phyloP scores from a whole-genome alignment of 805 yeast genomes.

The Blastobotrys attinorum region DNA sequence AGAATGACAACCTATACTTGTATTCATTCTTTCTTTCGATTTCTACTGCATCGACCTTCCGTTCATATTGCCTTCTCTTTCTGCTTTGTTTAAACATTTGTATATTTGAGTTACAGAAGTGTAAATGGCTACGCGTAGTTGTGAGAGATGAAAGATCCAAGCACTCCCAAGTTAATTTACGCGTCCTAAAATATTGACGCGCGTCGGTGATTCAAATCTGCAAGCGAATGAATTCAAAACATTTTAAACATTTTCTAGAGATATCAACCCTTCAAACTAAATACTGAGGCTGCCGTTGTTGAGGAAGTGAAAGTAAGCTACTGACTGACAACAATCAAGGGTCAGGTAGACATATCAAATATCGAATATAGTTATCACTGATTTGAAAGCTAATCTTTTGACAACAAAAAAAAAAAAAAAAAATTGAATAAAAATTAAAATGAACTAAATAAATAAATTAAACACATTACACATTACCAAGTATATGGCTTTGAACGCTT shows the following conservation, averaged over 20 bases:
- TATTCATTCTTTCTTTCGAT: conserved; percentile 32
- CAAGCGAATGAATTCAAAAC: too few species aligned
- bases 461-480: not conserved
- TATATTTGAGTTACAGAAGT: not conserved
- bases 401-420: not conserved
- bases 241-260: too few species aligned
- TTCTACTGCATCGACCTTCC: conserved; percentile 30
- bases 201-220: too few species aligned
- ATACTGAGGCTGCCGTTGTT: too few species aligned
- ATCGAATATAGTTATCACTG: too few species aligned
- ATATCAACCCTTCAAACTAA: too few species aligned
- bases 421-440: not conserved
- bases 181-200: too few species aligned
- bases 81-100: conserved; percentile 24
- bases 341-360: too few species aligned
- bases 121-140: not conserved
- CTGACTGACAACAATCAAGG: too few species aligned
- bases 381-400: too few species aligned
- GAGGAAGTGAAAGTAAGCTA: too few species aligned
- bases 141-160: not conserved
- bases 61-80: conserved; percentile 23
- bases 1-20: conserved; percentile 62
- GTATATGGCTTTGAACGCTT: too few species aligned
- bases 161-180: conserved; percentile 1
- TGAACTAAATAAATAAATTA: not conserved